Conservation (phyloP, 768 basidiomycete species). For the Lactifluus volemus region DNA sequence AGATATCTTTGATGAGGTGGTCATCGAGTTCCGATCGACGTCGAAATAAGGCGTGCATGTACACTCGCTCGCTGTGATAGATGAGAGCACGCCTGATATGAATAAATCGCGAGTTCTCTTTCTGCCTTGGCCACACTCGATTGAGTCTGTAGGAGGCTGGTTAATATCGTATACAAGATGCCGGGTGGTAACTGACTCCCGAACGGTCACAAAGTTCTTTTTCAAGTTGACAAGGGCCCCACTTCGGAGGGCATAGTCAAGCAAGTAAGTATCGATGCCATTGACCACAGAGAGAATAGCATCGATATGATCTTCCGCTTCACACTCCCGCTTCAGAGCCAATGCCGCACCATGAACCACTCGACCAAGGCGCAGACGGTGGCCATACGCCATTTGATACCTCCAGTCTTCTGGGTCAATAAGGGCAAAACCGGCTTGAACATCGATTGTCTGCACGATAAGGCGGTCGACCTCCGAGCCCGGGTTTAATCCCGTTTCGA, state of each 20-base stretch:
- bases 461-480: constrained; percentile 54
- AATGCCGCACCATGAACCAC: constrained; percentile 60
- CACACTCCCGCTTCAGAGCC: constrained; percentile 49
- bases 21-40: too few species aligned
- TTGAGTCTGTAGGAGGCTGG: too few species aligned
- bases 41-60: too few species aligned
- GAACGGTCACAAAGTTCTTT: constrained; percentile 52
- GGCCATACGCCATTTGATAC: constrained; percentile 51
- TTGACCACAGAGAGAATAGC: constrained; percentile 65
- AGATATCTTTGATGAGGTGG: too few species aligned
- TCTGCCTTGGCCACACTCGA: too few species aligned
- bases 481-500: constrained; percentile 47
- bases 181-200: too few species aligned
- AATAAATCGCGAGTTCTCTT: too few species aligned
- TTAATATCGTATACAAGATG: constrained; percentile 15
- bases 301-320: constrained; percentile 80
- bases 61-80: too few species aligned
- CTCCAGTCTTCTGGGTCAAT: constrained; percentile 65
- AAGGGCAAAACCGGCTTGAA: constrained; percentile 31
- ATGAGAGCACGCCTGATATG: too few species aligned
- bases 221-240: constrained; percentile 52
- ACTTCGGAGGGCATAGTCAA: constrained; percentile 59
- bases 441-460: too few species aligned
- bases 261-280: constrained; percentile 66
- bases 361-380: constrained; percentile 58